phyloP scores from a whole-genome alignment of 176 grass and related monocot genomes.

The Musa schizocarpa region DNA sequence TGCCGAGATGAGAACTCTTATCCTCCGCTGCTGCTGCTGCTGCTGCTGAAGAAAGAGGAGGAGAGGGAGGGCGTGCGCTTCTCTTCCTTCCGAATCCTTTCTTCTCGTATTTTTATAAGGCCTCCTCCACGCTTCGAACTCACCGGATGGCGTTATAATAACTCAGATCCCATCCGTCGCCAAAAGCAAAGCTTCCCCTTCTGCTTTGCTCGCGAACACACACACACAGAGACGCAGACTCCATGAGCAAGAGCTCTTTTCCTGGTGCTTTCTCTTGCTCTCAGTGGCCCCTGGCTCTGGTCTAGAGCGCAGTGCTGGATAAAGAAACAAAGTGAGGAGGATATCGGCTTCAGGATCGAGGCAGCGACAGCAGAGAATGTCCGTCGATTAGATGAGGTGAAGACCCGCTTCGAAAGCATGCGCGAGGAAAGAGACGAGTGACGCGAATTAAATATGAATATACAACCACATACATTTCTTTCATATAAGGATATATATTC shows the following conservation, averaged over 20 bases:
- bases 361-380: slow-evolving; percentile 13
- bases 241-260: neutral
- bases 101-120: neutral
- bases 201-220: neutral
- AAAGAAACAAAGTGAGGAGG: neutral
- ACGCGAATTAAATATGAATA: too few relatives aligned
- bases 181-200: slow-evolving; percentile 1
- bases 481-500: too few relatives aligned
- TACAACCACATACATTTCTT: too few relatives aligned
- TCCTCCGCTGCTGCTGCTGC: neutral
- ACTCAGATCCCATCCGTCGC: neutral
- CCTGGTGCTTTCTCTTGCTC: neutral
- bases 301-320: neutral
- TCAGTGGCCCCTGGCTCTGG: neutral
- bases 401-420: neutral
- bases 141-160: neutral
- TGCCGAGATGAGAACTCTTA: too few relatives aligned
- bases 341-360: neutral
- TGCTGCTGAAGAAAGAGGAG: neutral
- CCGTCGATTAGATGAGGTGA: neutral
- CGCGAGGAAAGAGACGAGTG: neutral
- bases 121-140: neutral
- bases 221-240: neutral
- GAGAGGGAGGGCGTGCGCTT: neutral
- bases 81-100: neutral